Evolutionary conservation across 345 rosid genomes (phyloP).

Genomic region (Hibiscus mutabilis): DNA sequence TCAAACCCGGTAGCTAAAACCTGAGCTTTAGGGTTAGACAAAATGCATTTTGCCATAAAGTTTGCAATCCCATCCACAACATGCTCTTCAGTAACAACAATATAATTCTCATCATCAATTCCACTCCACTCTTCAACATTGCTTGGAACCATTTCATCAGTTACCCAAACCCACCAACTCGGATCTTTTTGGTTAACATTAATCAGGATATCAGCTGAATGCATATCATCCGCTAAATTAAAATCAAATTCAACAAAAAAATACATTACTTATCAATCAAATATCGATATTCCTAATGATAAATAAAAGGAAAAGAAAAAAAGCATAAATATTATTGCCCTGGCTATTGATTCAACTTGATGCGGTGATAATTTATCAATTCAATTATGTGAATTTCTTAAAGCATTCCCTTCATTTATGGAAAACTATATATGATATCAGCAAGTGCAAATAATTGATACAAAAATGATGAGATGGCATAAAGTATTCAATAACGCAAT

Average conservation of each 20-base stretch:
- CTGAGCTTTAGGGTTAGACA: constrained; percentile 77
- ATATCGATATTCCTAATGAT: neutral
- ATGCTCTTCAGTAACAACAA: constrained; percentile 70
- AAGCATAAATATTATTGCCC: neutral
- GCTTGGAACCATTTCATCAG: constrained; percentile 79
- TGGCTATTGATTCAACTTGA: neutral
- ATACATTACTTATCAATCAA: too few species aligned
- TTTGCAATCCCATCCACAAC: constrained; percentile 86
- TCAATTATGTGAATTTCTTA: neutral
- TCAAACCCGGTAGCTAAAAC: constrained; percentile 19
- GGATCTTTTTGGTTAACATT: constrained; percentile 68
- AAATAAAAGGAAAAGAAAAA: neutral
- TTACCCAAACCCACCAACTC: constrained; percentile 98
- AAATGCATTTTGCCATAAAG: constrained; percentile 86
- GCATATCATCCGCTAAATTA: constrained; percentile 53
- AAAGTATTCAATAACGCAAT: neutral
- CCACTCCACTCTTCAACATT: constrained; percentile 71
- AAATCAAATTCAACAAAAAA: neutral
- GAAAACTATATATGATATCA: neutral
- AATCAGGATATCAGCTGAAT: constrained; percentile 18
- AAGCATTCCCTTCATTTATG: neutral
- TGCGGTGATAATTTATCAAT: neutral
- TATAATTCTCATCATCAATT: constrained; percentile 71
- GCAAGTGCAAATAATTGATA: neutral
- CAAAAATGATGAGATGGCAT: neutral